A percentile compares a stretch with the other conserved stretches of the same genome.
These are phyloP conservation scores for Melastoma candidum DNA, from an alignment of 441 rosid species.

Conservation along the genomic window DNA sequence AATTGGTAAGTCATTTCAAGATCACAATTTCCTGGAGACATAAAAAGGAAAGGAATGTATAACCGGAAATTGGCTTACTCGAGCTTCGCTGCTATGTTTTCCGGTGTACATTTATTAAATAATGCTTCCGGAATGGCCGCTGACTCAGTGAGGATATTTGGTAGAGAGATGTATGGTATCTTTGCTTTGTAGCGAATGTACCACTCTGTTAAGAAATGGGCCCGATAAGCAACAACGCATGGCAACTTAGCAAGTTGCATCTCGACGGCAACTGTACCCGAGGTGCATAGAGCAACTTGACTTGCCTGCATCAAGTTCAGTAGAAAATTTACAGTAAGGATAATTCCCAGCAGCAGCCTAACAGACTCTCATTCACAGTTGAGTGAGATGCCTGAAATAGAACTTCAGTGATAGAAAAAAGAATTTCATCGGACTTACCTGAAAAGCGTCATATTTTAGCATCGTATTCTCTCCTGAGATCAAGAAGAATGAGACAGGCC, in stretches of 20 bases:
- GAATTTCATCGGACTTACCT: conserved; percentile 31
- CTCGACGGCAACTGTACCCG: conserved; percentile 91
- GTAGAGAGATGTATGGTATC: conserved; percentile 72
- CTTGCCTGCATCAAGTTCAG: conserved; percentile 50
- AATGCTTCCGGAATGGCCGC: conserved; percentile 76
- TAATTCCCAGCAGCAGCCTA: too few relatives aligned
- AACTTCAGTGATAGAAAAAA: neutral
- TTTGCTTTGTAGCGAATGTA: conserved; percentile 66
- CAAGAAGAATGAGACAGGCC: conserved; percentile 68
- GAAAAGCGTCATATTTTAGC: conserved; percentile 64
- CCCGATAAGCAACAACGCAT: conserved; percentile 73
- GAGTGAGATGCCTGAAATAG: neutral
- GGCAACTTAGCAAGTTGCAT: conserved; percentile 73
- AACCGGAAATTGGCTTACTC: conserved; percentile 23
- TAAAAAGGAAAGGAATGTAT: too few relatives aligned
- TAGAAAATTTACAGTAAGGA: neutral
- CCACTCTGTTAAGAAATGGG: conserved; percentile 68
- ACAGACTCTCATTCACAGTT: too few relatives aligned
- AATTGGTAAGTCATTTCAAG: neutral
- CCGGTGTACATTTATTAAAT: conserved; percentile 61
- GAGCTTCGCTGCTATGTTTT: conserved; percentile 43
- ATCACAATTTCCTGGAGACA: too few relatives aligned
- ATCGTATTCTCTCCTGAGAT: conserved; percentile 53
- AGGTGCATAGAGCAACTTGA: conserved; percentile 71
- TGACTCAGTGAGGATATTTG: conserved; percentile 68